Evolutionary conservation across 148 eudicot species (phyloP), one percentile per base, ranked within the genome.

Genomic region (Cornus florida): DNA sequence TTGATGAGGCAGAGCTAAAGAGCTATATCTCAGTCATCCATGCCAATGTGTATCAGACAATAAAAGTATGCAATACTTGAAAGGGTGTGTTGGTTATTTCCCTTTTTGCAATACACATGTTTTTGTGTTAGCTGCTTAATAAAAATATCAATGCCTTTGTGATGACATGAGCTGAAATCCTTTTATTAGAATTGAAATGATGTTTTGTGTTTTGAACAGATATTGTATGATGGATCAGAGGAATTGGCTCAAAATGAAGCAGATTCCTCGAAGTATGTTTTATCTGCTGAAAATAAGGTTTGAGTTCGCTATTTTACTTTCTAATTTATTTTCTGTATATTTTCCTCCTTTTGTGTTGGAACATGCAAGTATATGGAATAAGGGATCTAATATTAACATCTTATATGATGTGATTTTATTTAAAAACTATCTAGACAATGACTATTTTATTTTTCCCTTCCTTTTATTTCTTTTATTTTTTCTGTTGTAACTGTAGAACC

Each of bases 1-100:
- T 95, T 86, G 96, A 93, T 71, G 95, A 95, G 60, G 85, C 84
- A 10, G 99, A 95, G 86, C 87, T 95, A 57, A 88, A 87, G 87
- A 88, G 86, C 85, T 96, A 96, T 77, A 83, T 83, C 33, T 81
- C 98, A 23, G 98, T 96, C 87, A 89, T 96, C 78, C 93, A 96
- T 82, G 97, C 98, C 86, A 93, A 96, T 80, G 95, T 96, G 75
- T 96, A 88, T 90, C 98, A 96, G 89, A 90, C 94, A 78, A 96
- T 96, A 86, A 92, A 96, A 92, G 99, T 96, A 93, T 77, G 99
- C 90, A 80, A 82, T 87, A 88, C 78, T 86, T 89, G 90, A 87
- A 85, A 90, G 90, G 92, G 88, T 93, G 88, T 91, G 95, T 90
- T 83, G 83, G 87, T 86, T 87, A 81, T 90, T 84, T 83, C 86